Evolutionary conservation across 2,329 filamentous ascomycete genomes (phyloP), one percentile per base, ranked within the genome.

Genomic region (Aureobasidium subglaciale): DNA sequence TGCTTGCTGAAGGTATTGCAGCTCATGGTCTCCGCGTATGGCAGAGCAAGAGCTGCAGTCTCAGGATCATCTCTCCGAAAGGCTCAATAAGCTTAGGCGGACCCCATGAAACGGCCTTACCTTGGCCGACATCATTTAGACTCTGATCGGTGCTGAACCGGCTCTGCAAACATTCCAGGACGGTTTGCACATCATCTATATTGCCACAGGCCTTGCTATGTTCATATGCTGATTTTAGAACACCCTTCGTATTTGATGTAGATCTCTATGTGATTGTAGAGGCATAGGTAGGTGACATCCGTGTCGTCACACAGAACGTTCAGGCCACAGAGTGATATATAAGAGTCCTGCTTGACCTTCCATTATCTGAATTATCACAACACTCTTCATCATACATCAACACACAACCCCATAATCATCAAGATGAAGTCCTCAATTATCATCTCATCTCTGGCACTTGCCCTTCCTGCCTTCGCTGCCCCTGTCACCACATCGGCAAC

Each of bases 371-470:
- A 55, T 56, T 42, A 46, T 48, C 41, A 38, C 42, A 46, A 56
- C 53, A 48, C 34, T 45, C n/a, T 16, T 24, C 7, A n/a, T 32
- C 40, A 24, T 13, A 29, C 30, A 37, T 6, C 11, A 42, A 34
- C 18, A 54, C 15, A 15, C 24, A 35, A 16, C 16, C 45, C 52
- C 27, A 46, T 22, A 24, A 50, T 30, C n/a, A 45, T 46, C 38
- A 57, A 27, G 25, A 57, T 57, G 55, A 57, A 46, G 38, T 45
- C 55, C 9, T 13, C 55, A 22, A 20, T 38, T 13, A 20, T 57
- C 13, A 9, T 57, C 24, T 40, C 55, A 18, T n/a, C 40, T 16
- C 24, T 57, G 30, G 55, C 55, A n/a, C 22, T 57, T 20, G 46
- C 55, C 15, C 30, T 38, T 7, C 29, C 55, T 25, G 55, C 55